Evolutionary conservation across 2,329 filamentous ascomycete species (phyloP), one percentile per base, ranked within the genome.

Genomic region (Zymoseptoria pseudotritici): DNA sequence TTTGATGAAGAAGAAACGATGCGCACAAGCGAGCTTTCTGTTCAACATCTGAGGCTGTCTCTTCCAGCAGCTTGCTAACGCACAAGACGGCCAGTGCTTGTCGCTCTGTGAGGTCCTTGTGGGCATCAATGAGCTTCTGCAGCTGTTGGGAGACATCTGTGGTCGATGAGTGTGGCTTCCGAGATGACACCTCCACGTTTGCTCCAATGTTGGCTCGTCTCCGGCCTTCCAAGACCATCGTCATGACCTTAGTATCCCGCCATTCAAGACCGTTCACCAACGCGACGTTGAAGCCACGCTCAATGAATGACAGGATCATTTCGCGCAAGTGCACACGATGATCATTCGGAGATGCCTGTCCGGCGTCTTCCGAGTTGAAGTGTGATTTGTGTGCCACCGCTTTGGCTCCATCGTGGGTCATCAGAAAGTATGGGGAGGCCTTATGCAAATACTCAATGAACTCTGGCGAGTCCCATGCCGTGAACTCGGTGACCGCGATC

Each of bases 261-360:
- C 83, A 87, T 56, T 86, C 81, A 10, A 89, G 70, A 36, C 79
- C 81, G 61, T 90, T 86, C 51, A 89, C 77, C 22, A 89, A 74
- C 1, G 83, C 85, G 5, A 87, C 77, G 66, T 84, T 87, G 69
- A 82, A 84, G 0, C 83, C 82, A n/a, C 75, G 73, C 0, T 69
- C 70, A 56, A 85, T 78, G 60, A 88, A 81, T 59, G 75, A 78
- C 58, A 80, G 77, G 49, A 88, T 83, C 67, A 85, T 77, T 4
- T 72, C 69, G 36, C 82, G 75, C 22, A 79, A 66, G 2, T 60
- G 59, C 2, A 67, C 57, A 52, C 67, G 63, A 56, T 68, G 61
- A 11, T 62, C 20, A 49, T 46, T 65, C 19, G 58, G 58, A 13
- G 52, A 53, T 10, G 57, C 31, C 50, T 63, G 54, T 20, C 26